Evolutionary conservation across 2,329 filamentous ascomycete species (phyloP).

Genomic region (Aspergillus luchuensis): DNA sequence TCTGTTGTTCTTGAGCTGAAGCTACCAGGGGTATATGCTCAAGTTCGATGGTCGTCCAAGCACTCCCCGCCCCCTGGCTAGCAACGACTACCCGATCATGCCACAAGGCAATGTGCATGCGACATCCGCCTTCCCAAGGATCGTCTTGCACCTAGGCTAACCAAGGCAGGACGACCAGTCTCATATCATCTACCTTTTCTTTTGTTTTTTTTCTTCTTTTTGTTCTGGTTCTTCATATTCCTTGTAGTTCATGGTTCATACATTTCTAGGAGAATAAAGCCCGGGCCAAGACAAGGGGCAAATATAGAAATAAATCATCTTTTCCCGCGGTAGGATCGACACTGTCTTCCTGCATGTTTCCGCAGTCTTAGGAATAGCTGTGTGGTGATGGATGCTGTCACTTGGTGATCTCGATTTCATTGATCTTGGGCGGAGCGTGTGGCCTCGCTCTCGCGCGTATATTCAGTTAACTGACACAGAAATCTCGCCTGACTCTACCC

Average conservation of each 20-base stretch:
- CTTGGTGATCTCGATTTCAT: constrained; percentile 2
- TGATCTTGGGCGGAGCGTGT: constrained; percentile 11
- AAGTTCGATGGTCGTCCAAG: not conserved
- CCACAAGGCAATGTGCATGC: constrained; percentile 19
- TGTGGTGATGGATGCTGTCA: not conserved
- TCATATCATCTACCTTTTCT: constrained; percentile 17
- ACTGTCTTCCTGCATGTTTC: not conserved
- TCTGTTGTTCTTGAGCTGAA: not conserved
- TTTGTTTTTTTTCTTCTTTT: not conserved
- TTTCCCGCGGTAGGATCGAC: not conserved
- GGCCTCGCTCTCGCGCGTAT: constrained; percentile 19
- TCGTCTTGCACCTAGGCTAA: constrained; percentile 3
- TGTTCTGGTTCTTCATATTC: constrained; percentile 8
- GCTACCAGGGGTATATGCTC: not conserved
- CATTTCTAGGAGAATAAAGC: constrained; percentile 15
- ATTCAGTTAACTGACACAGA: constrained; percentile 22
- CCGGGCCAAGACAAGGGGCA: not conserved
- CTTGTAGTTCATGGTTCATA: constrained; percentile 15
- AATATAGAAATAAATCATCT: not conserved
- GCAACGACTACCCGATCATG: constrained; percentile 6
- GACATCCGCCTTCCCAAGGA: constrained; percentile 13
- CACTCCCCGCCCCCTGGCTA: not conserved
- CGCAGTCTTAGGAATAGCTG: constrained; percentile 3
- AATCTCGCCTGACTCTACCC: constrained; percentile 16
- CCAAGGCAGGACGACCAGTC: not conserved